A percentile compares a stretch with the other conserved stretches of the same genome.
These are phyloP conservation scores for Globisporangium paroecandrum DNA, from an alignment of 352 stramenopile species.

Conservation along the genomic window DNA sequence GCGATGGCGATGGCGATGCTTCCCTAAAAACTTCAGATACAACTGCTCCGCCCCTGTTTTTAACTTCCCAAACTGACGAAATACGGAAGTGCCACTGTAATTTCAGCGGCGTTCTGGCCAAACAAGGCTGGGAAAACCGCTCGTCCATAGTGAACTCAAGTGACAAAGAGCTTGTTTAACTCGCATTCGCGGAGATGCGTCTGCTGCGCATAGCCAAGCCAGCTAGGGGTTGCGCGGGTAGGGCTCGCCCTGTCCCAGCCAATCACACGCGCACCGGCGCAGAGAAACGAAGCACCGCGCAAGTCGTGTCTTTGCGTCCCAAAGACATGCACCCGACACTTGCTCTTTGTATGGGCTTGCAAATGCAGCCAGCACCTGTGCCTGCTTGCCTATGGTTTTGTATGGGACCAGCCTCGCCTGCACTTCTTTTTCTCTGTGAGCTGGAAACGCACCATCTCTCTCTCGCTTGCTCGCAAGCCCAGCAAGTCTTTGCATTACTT, in stretches of 20 bases:
- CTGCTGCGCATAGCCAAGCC: slow-evolving; percentile 3
- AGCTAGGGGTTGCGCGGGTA: neutral
- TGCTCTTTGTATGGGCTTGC: slow-evolving; percentile 2
- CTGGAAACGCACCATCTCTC: neutral
- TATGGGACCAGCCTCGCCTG: neutral
- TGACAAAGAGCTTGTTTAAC: neutral
- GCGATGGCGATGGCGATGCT: neutral
- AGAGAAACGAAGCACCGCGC: slow-evolving; percentile 8
- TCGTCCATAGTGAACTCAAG: neutral
- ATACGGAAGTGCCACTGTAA: neutral
- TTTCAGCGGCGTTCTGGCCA: neutral
- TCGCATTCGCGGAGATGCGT: neutral
- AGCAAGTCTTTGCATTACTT: neutral
- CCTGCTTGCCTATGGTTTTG: neutral
- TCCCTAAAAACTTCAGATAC: neutral
- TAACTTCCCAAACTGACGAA: neutral
- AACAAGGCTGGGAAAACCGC: neutral
- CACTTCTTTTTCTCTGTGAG: slow-evolving; percentile 5
- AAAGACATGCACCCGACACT: slow-evolving; percentile 9
- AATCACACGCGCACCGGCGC: neutral
- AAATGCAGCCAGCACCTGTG: neutral
- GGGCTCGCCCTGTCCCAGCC: neutral
- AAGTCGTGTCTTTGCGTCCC: neutral
- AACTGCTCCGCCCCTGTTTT: neutral
- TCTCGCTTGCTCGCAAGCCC: neutral